Evolutionary conservation across 2,329 filamentous ascomycete genomes (phyloP).

Genomic region (Stemphylium vesicarium): DNA sequence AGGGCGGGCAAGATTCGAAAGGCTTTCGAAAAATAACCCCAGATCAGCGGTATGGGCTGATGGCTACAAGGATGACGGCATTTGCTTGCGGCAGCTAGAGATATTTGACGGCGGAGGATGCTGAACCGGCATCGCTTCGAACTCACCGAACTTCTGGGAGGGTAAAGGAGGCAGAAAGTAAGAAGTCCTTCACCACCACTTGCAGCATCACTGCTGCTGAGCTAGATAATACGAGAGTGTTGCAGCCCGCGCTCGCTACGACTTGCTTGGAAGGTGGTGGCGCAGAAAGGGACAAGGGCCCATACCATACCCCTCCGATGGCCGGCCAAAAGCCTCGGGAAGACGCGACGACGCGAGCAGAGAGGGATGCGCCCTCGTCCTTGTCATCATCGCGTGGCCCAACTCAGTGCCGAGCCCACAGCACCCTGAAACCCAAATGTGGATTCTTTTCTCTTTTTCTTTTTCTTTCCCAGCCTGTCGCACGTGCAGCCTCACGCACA

Average conservation of each 20-base stretch:
- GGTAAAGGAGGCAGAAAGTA: neutral
- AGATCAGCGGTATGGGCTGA: conserved; percentile 24
- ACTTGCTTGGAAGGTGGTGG: neutral
- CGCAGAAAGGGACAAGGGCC: conserved; percentile 5
- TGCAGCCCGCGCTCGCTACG: conserved; percentile 9
- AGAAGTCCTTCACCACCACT: neutral
- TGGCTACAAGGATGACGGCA: conserved; percentile 26
- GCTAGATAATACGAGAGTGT: conserved; percentile 3
- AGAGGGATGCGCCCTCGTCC: conserved; percentile 4
- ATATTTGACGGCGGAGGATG: conserved; percentile 7
- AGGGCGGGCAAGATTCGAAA: conserved; percentile 10
- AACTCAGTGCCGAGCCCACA: conserved; percentile 3
- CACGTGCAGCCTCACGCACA: conserved; percentile 24
- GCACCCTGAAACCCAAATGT: conserved; percentile 24
- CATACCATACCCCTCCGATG: neutral
- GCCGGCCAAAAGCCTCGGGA: conserved; percentile 2
- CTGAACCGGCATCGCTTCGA: conserved; percentile 16
- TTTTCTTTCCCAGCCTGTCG: conserved; percentile 1
- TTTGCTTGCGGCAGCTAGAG: conserved; percentile 20
- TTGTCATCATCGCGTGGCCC: conserved; percentile 11
- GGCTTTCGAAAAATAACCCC: conserved; percentile 6
- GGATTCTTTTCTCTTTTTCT: conserved; percentile 8
- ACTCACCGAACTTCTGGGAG: conserved; percentile 16
- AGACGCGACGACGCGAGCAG: conserved; percentile 9
- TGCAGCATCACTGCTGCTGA: conserved; percentile 11